Evolutionary conservation across 306 rosid genomes (phyloP), one percentile per base, ranked within the genome.

Genomic region (Dryas alaskensis): DNA sequence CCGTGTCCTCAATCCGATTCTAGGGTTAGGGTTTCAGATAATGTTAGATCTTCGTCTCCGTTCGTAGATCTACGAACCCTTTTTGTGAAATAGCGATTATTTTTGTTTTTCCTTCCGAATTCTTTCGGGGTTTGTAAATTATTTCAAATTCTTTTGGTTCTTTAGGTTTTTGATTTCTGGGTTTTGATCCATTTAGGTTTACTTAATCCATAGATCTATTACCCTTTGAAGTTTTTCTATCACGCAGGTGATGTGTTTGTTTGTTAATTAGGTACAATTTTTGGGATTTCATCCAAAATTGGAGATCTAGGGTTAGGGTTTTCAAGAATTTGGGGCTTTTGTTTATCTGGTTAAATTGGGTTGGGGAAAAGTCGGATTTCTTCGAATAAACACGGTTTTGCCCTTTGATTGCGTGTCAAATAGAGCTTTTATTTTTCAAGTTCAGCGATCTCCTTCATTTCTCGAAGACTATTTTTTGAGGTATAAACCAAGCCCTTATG

Each of bases 261-360:
- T 44, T 47, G 10, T 52, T 31, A 44, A 44, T 77, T 42, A 5
- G 81, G 44, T 66, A 4, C 53, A 7, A 40, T 72, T 76, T 75
- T 39, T 22, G 22, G 8, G 50, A 67, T 75, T 44, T 76, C 43
- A 74, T 80, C 22, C 40, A 54, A 43, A 59, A 73, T 8, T 13
- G 37, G 59, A 73, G 77, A 73, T 81, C 83, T 87, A 80, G 89
- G 92, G 86, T 86, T 87, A 87, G 92, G 96, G 90, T 83, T 83
- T 87, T 76, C n/a, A 5, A 2, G 16, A 70, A 48, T 22, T 88
- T 70, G 75, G 90, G 93, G 81, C 77, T 81, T 86, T 83, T 59
- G 40, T 22, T 70, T 73, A 8, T 79, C 69, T 68, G 12, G 50
- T 76, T 66, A 47, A 87, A 86, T 68, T 82, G 45, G 40, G 22